Conservation (phyloP, 75 land plant species). For the Picea sitchensis region DNA sequence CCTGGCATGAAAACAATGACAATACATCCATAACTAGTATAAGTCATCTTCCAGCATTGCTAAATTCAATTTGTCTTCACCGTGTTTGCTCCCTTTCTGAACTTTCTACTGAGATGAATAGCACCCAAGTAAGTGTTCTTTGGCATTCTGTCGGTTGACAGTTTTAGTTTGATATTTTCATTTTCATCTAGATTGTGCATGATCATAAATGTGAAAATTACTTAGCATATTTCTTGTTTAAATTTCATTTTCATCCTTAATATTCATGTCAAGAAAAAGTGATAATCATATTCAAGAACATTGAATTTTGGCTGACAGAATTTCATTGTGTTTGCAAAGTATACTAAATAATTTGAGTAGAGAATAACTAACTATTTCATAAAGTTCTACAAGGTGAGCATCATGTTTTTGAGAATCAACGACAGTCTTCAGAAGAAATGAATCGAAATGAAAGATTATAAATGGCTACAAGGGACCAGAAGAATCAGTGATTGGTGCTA, state of each 20-base stretch:
- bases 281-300: neutral
- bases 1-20: slow-evolving; percentile 49
- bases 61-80: slow-evolving; percentile 61
- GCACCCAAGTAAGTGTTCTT: slow-evolving; percentile 33
- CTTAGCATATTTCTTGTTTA: neutral
- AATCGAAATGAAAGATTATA: neutral
- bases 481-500: neutral
- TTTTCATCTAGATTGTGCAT: slow-evolving; percentile 1
- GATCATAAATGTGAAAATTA: neutral
- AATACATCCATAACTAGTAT: slow-evolving; percentile 48
- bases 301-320: neutral
- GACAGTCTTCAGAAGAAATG: neutral
- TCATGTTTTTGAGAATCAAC: neutral
- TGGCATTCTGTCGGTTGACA: neutral
- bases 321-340: neutral
- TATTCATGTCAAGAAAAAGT: neutral
- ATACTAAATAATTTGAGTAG: neutral
- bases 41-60: slow-evolving; percentile 57
- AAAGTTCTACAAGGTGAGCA: neutral
- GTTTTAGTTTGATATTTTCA: neutral
- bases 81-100: slow-evolving; percentile 39
- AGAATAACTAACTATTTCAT: neutral
- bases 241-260: neutral
- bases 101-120: slow-evolving; percentile 18
- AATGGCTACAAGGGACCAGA: neutral